Evolutionary conservation across 306 rosid genomes (phyloP).

Genomic region (Dalbergia oliveri): DNA sequence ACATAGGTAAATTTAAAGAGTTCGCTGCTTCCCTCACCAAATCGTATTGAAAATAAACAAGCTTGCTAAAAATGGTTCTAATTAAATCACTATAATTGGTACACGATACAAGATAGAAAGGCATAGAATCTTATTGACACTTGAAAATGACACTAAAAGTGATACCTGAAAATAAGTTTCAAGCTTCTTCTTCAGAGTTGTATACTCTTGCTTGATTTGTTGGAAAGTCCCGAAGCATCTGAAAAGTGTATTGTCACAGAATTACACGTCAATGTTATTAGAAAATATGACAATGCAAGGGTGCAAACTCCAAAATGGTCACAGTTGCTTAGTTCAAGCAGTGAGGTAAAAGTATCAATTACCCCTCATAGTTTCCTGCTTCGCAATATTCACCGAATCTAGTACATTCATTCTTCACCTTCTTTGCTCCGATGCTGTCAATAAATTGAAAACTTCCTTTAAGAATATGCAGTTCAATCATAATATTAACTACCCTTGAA

Average conservation of each 20-base stretch:
- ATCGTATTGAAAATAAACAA: background rate
- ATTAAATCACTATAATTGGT: background rate
- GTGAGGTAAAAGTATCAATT: constrained; percentile 23
- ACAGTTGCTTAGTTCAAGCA: background rate
- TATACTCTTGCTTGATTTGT: constrained; percentile 69
- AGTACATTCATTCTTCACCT: constrained; percentile 70
- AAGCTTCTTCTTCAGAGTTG: constrained; percentile 66
- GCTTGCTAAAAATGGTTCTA: background rate
- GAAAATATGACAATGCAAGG: background rate
- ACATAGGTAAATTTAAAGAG: background rate
- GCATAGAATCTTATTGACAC: no score
- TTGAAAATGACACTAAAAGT: constrained; percentile 2
- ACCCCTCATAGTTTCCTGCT: constrained; percentile 77
- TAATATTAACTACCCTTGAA: no score
- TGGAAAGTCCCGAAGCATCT: constrained; percentile 77
- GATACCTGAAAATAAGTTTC: constrained; percentile 74
- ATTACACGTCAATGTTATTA: background rate
- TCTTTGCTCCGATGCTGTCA: constrained; percentile 82
- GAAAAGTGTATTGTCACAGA: constrained; percentile 38
- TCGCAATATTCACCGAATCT: constrained; percentile 68
- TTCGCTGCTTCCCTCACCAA: background rate
- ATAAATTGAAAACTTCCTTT: no score
- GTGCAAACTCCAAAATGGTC: background rate
- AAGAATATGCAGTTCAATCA: background rate
- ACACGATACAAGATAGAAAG: background rate